Evolutionary conservation across 2,329 filamentous ascomycete genomes (phyloP).

Genomic region (Sclerotiophoma versabilis): DNA sequence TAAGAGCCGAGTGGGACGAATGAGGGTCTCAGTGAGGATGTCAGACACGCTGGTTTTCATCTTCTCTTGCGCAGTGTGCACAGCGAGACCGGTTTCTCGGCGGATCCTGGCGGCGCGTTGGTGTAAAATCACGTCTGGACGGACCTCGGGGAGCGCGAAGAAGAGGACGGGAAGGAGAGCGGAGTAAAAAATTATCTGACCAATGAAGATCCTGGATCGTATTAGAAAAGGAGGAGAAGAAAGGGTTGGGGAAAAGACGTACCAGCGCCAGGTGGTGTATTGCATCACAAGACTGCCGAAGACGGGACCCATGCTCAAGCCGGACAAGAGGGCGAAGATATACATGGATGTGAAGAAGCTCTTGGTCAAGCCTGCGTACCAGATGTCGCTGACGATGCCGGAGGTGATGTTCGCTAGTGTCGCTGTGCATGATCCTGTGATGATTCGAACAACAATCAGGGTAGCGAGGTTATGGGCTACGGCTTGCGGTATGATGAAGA

Average conservation of each 20-base stretch:
- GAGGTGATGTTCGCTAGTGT: conserved; percentile 52
- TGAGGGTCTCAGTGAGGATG: conserved; percentile 49
- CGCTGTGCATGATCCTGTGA: conserved; percentile 54
- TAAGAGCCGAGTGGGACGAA: conserved; percentile 51
- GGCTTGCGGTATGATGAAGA: conserved; percentile 53
- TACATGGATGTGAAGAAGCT: conserved; percentile 55
- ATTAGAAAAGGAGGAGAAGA: conserved; percentile 7
- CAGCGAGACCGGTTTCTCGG: conserved; percentile 26
- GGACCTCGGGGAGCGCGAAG: conserved; percentile 56
- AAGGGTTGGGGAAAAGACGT: conserved; percentile 7
- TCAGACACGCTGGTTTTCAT: conserved; percentile 38
- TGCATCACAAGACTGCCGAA: conserved; percentile 51
- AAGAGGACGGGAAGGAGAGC: conserved; percentile 52
- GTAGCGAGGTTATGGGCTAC: conserved; percentile 56
- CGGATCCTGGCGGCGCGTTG: conserved; percentile 46
- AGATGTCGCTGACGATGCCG: conserved; percentile 46
- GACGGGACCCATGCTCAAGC: conserved; percentile 55
- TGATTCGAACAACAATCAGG: conserved; percentile 53
- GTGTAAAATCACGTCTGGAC: conserved; percentile 56
- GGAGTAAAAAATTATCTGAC: conserved; percentile 56
- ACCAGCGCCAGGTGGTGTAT: conserved; percentile 54
- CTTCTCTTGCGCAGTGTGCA: conserved; percentile 48
- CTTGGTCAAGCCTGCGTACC: conserved; percentile 49
- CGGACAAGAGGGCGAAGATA: conserved; percentile 53
- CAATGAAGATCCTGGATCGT: conserved; percentile 52